Evolutionary conservation across 306 rosid genomes (phyloP).

Genomic region (Vachellia collinsii): DNA sequence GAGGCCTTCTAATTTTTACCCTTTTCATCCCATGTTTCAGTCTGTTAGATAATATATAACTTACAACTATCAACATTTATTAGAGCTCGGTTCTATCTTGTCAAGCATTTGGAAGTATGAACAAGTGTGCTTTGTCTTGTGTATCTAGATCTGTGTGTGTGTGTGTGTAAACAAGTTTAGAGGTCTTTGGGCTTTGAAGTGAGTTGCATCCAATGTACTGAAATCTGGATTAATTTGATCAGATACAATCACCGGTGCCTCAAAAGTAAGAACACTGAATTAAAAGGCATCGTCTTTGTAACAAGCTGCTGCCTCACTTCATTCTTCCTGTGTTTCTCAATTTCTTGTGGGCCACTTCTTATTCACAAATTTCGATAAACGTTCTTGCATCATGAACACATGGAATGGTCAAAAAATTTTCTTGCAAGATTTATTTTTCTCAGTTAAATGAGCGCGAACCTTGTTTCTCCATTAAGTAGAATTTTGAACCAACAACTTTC

Average conservation of each 20-base stretch:
- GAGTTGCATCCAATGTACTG: neutral
- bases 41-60: neutral
- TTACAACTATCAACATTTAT: neutral
- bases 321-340: neutral
- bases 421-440: neutral
- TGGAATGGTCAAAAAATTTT: neutral
- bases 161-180: neutral
- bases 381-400: neutral
- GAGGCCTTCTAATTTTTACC: neutral
- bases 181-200: neutral
- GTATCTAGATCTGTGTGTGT: neutral
- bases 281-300: neutral
- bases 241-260: neutral
- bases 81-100: slow-evolving; percentile 5
- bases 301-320: neutral
- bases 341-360: neutral
- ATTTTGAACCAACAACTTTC: neutral
- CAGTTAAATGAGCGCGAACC: neutral
- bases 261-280: neutral
- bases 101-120: slow-evolving; percentile 6
- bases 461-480: too few species aligned
- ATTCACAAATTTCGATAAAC: slow-evolving; percentile 1
- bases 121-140: neutral
- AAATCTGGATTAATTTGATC: slow-evolving; percentile 4
- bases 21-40: neutral